Evolutionary conservation across 306 rosid genomes (phyloP).

Genomic region (Glycine soja): DNA sequence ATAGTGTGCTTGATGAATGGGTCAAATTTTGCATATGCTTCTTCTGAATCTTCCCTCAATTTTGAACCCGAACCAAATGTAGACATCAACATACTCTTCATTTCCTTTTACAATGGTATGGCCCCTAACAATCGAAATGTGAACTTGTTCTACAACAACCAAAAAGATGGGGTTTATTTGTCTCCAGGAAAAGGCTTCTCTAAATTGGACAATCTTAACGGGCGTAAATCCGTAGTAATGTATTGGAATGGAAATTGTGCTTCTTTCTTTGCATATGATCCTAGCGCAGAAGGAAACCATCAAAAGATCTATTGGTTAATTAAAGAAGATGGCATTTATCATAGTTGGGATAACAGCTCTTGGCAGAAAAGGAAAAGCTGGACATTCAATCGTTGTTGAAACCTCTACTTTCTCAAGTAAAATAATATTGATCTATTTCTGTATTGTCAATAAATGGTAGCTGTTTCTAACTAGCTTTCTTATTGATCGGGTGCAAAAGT

Average conservation of each 20-base stretch:
- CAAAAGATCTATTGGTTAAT: slow-evolving; percentile 5
- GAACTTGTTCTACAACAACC: not conserved
- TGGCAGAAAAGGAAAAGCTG: not conserved
- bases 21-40: not conserved
- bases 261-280: not conserved
- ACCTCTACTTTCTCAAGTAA: too few relatives aligned
- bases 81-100: not conserved
- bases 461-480: too few relatives aligned
- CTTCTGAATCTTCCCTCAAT: not conserved
- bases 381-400: not conserved
- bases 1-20: not conserved
- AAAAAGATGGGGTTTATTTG: not conserved
- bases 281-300: not conserved
- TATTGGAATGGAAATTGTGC: not conserved
- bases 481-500: too few relatives aligned
- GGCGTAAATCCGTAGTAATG: not conserved
- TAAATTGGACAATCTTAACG: not conserved
- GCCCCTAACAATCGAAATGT: not conserved
- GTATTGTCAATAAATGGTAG: too few relatives aligned
- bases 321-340: slow-evolving; percentile 14
- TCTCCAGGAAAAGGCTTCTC: not conserved
- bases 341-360: not conserved
- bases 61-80: too few relatives aligned
- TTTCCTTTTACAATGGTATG: not conserved
- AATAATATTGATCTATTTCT: too few relatives aligned